A percentile compares a stretch with the other conserved stretches of the same genome.
Evolutionary conservation across 768 basidiomycete species (phyloP).

Genomic region (Leccinum imitatum): DNA sequence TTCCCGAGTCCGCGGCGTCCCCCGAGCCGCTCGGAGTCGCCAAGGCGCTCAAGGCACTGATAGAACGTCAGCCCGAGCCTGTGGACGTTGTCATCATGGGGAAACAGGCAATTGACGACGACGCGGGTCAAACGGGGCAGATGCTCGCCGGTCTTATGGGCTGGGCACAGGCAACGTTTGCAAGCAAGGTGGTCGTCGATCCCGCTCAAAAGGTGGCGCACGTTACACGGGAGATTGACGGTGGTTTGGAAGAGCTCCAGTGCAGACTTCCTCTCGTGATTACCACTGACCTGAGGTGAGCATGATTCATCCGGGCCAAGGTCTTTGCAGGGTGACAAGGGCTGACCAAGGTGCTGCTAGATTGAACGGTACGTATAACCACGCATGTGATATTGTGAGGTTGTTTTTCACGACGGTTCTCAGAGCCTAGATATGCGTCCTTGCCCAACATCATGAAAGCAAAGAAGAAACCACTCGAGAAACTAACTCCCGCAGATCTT

Average conservation of each 20-base stretch:
- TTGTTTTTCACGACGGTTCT: neutral
- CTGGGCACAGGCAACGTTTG: constrained; percentile 95
- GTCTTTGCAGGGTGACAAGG: neutral
- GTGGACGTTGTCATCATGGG: constrained; percentile 93
- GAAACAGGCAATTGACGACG: constrained; percentile 98
- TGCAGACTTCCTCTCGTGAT: constrained; percentile 81
- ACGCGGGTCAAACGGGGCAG: constrained; percentile 92
- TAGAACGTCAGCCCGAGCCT: constrained; percentile 56
- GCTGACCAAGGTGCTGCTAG: constrained; percentile 35
- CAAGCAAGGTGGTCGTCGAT: constrained; percentile 80
- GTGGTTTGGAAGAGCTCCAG: constrained; percentile 81
- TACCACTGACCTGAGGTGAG: constrained; percentile 90
- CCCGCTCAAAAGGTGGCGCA: constrained; percentile 57
- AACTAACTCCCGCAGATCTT: constrained; percentile 74
- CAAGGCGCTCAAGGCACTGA: constrained; percentile 75
- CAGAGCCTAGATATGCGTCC: constrained; percentile 97
- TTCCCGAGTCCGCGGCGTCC: constrained; percentile 65
- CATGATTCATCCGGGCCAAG: constrained; percentile 4
- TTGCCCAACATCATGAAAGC: constrained; percentile 98
- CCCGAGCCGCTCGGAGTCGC: constrained; percentile 94
- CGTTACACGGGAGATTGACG: constrained; percentile 91
- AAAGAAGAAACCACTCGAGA: constrained; percentile 97
- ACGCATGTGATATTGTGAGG: neutral
- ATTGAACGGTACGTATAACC: constrained; percentile 59
- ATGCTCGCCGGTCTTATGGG: constrained; percentile 93